Percentiles rank a stretch among this genome's conserved stretches.
Evolutionary conservation across 2,329 filamentous ascomycete species (phyloP).

Genomic region (Proliferodiscus dingleyae): DNA sequence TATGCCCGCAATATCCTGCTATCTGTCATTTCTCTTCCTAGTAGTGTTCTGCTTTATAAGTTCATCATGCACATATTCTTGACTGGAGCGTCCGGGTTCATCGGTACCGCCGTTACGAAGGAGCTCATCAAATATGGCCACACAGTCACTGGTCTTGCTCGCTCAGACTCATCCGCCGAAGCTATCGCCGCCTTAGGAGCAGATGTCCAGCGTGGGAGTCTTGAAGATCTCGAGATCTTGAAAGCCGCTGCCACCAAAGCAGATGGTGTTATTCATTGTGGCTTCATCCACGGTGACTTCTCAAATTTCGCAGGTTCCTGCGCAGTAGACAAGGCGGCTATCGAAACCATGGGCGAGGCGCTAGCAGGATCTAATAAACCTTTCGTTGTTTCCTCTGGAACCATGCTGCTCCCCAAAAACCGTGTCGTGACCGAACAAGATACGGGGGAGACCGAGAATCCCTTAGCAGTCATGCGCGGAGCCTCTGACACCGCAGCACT

Average conservation of each 20-base stretch:
- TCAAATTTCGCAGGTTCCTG: no score
- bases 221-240: conserved; percentile 36
- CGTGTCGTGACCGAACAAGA: conserved; percentile 31
- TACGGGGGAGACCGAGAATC: conserved; percentile 14
- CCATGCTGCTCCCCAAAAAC: conserved; percentile 24
- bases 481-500: conserved; percentile 32
- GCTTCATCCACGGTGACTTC: conserved; percentile 33
- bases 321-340: conserved; percentile 34
- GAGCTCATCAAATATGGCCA: conserved; percentile 37
- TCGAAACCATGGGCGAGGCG: conserved; percentile 35
- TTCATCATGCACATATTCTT: conserved; percentile 34
- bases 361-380: conserved; percentile 34
- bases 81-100: conserved; percentile 38
- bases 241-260: conserved; percentile 34
- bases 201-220: conserved; percentile 36
- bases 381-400: conserved; percentile 34
- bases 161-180: conserved; percentile 32
- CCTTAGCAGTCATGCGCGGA: conserved; percentile 25
- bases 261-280: conserved; percentile 42
- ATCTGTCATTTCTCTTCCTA: no score
- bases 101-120: conserved; percentile 35
- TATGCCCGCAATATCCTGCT: no score
- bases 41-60: no score
- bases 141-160: conserved; percentile 38
- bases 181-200: conserved; percentile 37